Conservation (phyloP, 176 grass and related monocot species). For the Metroxylon sagu region DNA sequence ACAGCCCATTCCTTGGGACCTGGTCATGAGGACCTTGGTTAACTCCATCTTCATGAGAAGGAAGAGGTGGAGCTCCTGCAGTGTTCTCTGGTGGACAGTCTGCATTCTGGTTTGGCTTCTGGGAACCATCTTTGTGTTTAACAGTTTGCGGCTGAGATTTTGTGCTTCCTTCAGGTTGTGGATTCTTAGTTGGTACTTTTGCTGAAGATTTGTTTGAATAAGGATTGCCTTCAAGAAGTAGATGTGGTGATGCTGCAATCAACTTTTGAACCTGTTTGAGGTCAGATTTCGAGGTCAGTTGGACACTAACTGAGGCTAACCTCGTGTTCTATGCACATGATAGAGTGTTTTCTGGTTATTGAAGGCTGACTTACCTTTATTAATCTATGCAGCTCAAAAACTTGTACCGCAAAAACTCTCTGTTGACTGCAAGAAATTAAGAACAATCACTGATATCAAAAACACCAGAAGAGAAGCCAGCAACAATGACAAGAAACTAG, state of each 20-base stretch:
- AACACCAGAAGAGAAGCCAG: too few relatives aligned
- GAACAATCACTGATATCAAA: neutral
- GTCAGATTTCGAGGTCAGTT: slow-evolving; percentile 17
- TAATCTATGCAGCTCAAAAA: slow-evolving; percentile 93
- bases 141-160: slow-evolving; percentile 30
- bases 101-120: slow-evolving; percentile 25
- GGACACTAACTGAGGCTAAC: too few relatives aligned
- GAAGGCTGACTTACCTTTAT: slow-evolving; percentile 64
- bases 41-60: slow-evolving; percentile 29
- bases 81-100: slow-evolving; percentile 37
- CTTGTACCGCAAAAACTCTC: slow-evolving; percentile 88
- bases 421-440: slow-evolving; percentile 73
- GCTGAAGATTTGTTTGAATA: slow-evolving; percentile 27
- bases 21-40: slow-evolving; percentile 14
- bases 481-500: too few relatives aligned
- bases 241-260: slow-evolving; percentile 66
- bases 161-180: slow-evolving; percentile 27
- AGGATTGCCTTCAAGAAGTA: slow-evolving; percentile 73
- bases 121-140: slow-evolving; percentile 22
- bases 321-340: too few relatives aligned
- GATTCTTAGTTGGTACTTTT: slow-evolving; percentile 28
- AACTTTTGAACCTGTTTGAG: slow-evolving; percentile 75
- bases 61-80: slow-evolving; percentile 28
- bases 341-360: neutral
- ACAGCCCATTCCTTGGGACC: slow-evolving; percentile 10